Conservation (phyloP, 148 eudicot species). For the Limonium bicolor region DNA sequence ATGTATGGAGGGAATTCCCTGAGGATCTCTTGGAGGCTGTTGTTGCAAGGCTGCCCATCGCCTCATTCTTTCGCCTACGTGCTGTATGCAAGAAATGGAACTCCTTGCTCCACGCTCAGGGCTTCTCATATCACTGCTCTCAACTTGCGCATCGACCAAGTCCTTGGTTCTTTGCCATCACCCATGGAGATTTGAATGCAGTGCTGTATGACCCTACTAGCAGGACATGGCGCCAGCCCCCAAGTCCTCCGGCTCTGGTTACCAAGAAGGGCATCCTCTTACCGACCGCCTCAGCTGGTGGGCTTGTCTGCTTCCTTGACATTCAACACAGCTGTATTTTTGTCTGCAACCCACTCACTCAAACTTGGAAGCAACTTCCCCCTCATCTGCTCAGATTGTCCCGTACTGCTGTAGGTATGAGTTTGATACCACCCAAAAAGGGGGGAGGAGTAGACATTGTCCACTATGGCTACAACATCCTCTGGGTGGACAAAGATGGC, state of each 20-base stretch:
- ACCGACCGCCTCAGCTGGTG: slow-evolving; percentile 92
- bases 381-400: too few relatives aligned
- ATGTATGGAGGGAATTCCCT: slow-evolving; percentile 87
- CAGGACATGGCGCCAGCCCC: slow-evolving; percentile 75
- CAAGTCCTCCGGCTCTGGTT: slow-evolving; percentile 45
- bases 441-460: too few relatives aligned
- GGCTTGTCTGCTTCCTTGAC: slow-evolving; percentile 79
- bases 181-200: slow-evolving; percentile 46
- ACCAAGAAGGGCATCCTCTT: slow-evolving; percentile 41
- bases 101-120: slow-evolving; percentile 39
- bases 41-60: slow-evolving; percentile 72
- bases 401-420: slow-evolving; percentile 80
- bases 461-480: slow-evolving; percentile 76
- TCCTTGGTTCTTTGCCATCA: slow-evolving; percentile 86
- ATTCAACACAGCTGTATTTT: slow-evolving; percentile 54
- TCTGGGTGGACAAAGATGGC: slow-evolving; percentile 79
- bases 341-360: slow-evolving; percentile 75
- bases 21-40: slow-evolving; percentile 85
- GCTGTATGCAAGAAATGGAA: slow-evolving; percentile 80
- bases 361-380: slow-evolving; percentile 72
- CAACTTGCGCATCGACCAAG: slow-evolving; percentile 33
- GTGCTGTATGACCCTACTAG: slow-evolving; percentile 62
- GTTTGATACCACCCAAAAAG: slow-evolving; percentile 24
- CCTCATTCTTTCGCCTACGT: slow-evolving; percentile 73
- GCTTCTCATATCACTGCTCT: slow-evolving; percentile 58